These are phyloP conservation scores for Physcomitrium patens DNA, from an alignment of 225 moss, liverwort and hornwort genomes.

Conservation along the genomic window DNA sequence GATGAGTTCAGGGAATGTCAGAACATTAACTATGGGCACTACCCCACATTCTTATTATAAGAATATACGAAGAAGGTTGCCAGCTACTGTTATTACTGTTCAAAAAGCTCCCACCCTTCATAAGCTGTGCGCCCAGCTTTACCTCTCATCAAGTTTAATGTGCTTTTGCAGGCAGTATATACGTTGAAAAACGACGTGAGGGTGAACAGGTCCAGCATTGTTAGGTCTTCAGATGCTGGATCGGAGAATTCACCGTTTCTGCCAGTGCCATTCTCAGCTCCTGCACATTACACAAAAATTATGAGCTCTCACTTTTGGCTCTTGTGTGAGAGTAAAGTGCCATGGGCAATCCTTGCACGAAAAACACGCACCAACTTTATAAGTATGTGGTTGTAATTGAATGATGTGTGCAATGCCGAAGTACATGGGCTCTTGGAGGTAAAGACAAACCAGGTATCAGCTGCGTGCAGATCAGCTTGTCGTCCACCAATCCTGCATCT, in stretches of 20 bases:
- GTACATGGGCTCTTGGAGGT: no score
- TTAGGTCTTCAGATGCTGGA: constrained; percentile 51
- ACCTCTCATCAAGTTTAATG: constrained; percentile 51
- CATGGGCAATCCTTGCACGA: no score
- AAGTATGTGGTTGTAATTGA: no score
- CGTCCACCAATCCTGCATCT: constrained; percentile 69
- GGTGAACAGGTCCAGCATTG: constrained; percentile 44
- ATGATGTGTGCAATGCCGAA: no score
- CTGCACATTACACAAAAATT: constrained; percentile 22
- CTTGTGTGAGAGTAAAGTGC: no score
- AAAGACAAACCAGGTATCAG: constrained; percentile 41
- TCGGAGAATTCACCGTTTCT: constrained; percentile 20
- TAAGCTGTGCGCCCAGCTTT: constrained; percentile 56
- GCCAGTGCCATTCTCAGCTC: constrained; percentile 26
- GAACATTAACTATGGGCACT: no score
- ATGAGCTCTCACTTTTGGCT: not conserved
- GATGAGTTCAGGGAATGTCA: no score
- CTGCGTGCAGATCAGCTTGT: constrained; percentile 73
- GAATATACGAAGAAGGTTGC: no score
- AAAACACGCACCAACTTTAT: no score
- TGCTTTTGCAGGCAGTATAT: constrained; percentile 60
- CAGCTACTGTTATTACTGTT: constrained; percentile 9
- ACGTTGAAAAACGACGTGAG: constrained; percentile 66
- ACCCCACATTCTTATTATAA: no score
- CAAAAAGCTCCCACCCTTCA: constrained; percentile 64